Base-by-base conservation (phyloP, 305 asterid species). In the Ajuga reptans region DNA sequence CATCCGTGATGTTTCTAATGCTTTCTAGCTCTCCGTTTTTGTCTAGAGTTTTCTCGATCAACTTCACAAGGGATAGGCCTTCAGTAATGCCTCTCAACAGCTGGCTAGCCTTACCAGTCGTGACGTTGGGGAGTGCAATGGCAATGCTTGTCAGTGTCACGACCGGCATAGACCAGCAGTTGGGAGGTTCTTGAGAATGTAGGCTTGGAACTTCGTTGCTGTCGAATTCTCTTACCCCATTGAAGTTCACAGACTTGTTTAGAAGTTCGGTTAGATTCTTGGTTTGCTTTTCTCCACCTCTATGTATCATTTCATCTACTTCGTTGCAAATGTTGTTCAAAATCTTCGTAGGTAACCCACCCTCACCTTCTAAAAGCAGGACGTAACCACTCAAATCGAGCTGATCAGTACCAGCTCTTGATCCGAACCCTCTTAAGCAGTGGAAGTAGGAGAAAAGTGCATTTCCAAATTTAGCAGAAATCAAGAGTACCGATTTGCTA, bases 101-200 rank as follows among this genome's bases (percentile, higher is more conserved):
- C 53, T 51, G 66, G 1, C 56, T 31, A 12, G 51, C 15, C 11
- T 60, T 69, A 6, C 65, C 11, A 21, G 27, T 11, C 0, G 68
- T 3, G 73, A 31, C 42, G 41, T 72, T 61, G 9, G 81, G 66
- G 61, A 81, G 77, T 6, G 75, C 74, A 6, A 72, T 12, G 2
- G 81, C 79, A 0, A 81, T 78, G 64, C 77, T 72, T n/a, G 79
- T 72, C 12, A 78, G 33, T 2, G 79, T 81, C 64, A 75, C 81
- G 47, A 81, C 61, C 3, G 82, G 71, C 41, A 75, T 72, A 15
- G 83, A 75, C 85, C 83, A 78, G 60, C 85, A 74, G 16, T 65
- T 68, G 0, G 76, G 82, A 0, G 77, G 85, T 47, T 80, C 82
- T 12, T 56, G 55, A 8, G 71, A 46, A 52, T 66, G 74, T 39